Percentiles rank a stretch among this genome's conserved stretches.
Evolutionary conservation across 139 green algal genomes (phyloP).

Genomic region (Chlamydomonas schloesseri): DNA sequence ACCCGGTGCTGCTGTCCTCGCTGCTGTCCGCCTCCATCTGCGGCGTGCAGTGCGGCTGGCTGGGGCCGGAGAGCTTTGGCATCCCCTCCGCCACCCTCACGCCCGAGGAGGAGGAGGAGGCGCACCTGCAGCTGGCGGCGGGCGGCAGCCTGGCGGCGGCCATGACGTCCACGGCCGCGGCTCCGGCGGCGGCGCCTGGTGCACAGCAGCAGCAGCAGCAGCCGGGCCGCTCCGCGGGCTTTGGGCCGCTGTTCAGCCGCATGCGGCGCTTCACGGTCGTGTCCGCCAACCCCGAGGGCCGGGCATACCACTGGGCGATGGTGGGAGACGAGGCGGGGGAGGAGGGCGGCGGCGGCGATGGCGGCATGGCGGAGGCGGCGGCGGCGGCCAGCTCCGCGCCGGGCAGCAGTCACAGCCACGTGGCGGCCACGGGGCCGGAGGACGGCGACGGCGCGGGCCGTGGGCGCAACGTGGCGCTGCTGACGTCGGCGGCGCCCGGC

Average conservation of each 20-base stretch:
- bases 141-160: not conserved
- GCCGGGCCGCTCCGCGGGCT: not conserved
- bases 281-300: slow-evolving; percentile 23
- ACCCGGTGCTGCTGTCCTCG: slow-evolving; percentile 32
- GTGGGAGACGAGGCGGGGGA: not conserved
- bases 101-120: not conserved
- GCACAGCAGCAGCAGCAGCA: not conserved
- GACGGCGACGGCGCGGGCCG: not conserved
- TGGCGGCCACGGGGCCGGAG: not conserved
- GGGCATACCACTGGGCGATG: slow-evolving; percentile 39
- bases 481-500: slow-evolving; percentile 2
- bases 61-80: slow-evolving; percentile 28
- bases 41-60: slow-evolving; percentile 40
- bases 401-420: not conserved
- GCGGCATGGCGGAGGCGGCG: not conserved
- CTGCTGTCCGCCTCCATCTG: slow-evolving; percentile 33
- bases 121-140: not conserved
- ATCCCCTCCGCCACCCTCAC: slow-evolving; percentile 24
- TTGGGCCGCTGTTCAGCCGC: slow-evolving; percentile 30
- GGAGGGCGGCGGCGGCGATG: not conserved
- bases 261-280: slow-evolving; percentile 26
- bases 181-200: not conserved
- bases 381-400: no score
- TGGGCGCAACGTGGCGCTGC: not conserved
- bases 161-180: not conserved